Evolutionary conservation across 2,329 filamentous ascomycete species (phyloP), one percentile per base, ranked within the genome.

Genomic region (Colletotrichum eleusines): DNA sequence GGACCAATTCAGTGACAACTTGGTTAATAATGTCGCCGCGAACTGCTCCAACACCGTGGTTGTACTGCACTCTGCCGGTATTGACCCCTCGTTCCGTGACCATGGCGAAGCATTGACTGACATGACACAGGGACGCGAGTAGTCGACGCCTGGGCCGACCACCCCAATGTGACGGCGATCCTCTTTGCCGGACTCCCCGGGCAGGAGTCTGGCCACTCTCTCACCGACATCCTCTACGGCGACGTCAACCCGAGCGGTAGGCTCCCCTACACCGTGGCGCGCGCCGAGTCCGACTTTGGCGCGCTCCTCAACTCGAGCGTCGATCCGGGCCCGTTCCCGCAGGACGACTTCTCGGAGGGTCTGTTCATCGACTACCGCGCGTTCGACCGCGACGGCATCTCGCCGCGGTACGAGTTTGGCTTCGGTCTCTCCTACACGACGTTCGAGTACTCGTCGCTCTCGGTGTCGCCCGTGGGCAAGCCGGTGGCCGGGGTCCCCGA

Each of bases 291-390:
- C 0, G 92, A 95, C 78, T 96, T 94, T 73, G 93, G 93, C 2
- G 87, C 88, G 1, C 81, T 88, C 28, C 88, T 92, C 1, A 92
- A 92, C 74, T 88, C 85, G 1, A 80, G 90, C 4, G 84, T 91
- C 0, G 57, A 57, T 23, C 76, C 28, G 14, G 88, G 89, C 72
- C 81, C 82, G 26, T 71, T 46, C 59, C 93, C 93, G 0, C 92
- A 95, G 78, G 92, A 94, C 75, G 89, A 93, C 77, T 95, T 95
- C 77, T 85, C 84, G 3, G 92, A 95, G 76, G 93, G 92, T 0
- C 81, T 95, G 0, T 93, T 93, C 77, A 88, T 94, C 74, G 94
- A 97, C 81, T 95, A 97, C 81, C 90, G 93, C 8, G 86, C 94
- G 77, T 96, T 96, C 75, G 93, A 96, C 82, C 91, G 90, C 76